Evolutionary conservation across 176 grass and related monocot species (phyloP).

Genomic region (Pontederia paniculata): DNA sequence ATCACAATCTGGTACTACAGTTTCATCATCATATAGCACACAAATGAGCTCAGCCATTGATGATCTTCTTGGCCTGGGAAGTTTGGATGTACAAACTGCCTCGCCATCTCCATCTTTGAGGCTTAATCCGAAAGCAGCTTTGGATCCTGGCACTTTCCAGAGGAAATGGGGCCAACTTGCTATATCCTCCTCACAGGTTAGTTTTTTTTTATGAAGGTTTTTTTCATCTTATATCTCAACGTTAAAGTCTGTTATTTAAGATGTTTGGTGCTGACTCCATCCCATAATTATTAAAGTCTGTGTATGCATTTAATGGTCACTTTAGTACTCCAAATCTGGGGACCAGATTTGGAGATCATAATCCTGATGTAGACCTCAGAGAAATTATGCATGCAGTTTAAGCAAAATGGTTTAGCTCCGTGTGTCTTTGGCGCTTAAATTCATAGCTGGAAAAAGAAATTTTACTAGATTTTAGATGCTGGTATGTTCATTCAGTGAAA

Average conservation of each 20-base stretch:
- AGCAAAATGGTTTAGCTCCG: no score
- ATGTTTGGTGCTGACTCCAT: no score
- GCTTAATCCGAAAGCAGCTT: slow-evolving; percentile 64
- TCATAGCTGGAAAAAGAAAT: no score
- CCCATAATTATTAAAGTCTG: no score
- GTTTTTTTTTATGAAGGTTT: slow-evolving; percentile 14
- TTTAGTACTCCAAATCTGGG: no score
- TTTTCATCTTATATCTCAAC: background rate
- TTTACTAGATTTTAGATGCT: no score
- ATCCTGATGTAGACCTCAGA: no score
- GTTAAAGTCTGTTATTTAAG: background rate
- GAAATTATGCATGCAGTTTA: no score
- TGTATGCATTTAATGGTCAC: no score
- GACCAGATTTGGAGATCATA: no score
- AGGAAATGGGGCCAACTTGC: slow-evolving; percentile 86
- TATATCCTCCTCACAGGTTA: slow-evolving; percentile 71
- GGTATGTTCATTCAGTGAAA: no score
- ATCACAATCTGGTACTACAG: slow-evolving; percentile 29
- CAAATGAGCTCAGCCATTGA: slow-evolving; percentile 58
- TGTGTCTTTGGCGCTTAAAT: no score
- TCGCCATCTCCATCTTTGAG: slow-evolving; percentile 34
- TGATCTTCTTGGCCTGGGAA: slow-evolving; percentile 82
- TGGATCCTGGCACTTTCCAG: slow-evolving; percentile 91
- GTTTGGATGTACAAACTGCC: slow-evolving; percentile 40
- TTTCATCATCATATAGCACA: slow-evolving; percentile 31